phyloP scores from a whole-genome alignment of 352 stramenopile species.

The Globisporangium nodosum region DNA sequence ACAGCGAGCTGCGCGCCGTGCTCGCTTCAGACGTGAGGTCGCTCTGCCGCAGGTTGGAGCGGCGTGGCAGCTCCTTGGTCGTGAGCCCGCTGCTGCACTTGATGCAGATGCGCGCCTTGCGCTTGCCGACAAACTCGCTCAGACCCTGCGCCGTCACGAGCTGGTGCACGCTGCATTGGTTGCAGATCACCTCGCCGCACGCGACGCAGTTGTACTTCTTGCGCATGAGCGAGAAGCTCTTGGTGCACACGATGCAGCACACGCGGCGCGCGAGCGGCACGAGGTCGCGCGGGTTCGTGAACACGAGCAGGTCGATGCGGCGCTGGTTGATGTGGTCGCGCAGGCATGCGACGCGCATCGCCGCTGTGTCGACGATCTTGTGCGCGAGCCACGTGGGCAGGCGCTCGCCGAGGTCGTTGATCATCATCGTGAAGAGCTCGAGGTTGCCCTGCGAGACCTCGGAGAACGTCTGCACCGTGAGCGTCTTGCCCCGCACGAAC shows the following conservation, averaged over 20 bases:
- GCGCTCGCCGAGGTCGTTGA: constrained; percentile 71
- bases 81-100: constrained; percentile 68
- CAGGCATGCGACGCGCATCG: constrained; percentile 68
- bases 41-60: constrained; percentile 29
- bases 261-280: constrained; percentile 69
- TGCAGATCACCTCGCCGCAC: constrained; percentile 81
- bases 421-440: constrained; percentile 79
- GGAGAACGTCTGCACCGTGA: constrained; percentile 69
- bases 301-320: constrained; percentile 65
- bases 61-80: constrained; percentile 44
- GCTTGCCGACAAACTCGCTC: constrained; percentile 43
- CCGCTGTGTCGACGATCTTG: constrained; percentile 77
- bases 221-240: constrained; percentile 76
- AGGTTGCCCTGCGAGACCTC: constrained; percentile 48
- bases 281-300: constrained; percentile 58
- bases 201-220: constrained; percentile 85
- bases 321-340: constrained; percentile 75
- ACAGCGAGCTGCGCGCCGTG: constrained; percentile 15
- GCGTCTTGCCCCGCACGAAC: constrained; percentile 69
- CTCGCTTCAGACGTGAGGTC: constrained; percentile 18
- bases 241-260: constrained; percentile 75
- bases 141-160: constrained; percentile 55
- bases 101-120: constrained; percentile 72
- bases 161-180: constrained; percentile 71
- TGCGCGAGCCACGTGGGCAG: constrained; percentile 75